Evolutionary conservation across 1,284 basidiomycete species (phyloP), one percentile per base, ranked within the genome.

Genomic region (Trichosporon faecale): DNA sequence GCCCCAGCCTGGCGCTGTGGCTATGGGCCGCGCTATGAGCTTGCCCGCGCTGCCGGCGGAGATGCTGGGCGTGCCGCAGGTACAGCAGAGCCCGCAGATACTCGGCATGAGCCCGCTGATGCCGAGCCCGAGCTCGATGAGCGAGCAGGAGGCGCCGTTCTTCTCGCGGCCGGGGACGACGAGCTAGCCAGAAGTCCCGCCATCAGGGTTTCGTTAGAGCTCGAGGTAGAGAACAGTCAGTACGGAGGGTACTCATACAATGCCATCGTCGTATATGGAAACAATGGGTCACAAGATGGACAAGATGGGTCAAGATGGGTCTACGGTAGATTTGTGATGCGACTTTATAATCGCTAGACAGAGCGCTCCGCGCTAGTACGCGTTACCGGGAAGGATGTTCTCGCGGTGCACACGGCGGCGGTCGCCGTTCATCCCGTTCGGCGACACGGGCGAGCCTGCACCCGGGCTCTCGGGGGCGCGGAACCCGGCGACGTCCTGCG

Each of bases 401-500:
- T 31, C 29, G 27, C 27, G 27, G 27, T n/a, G 29, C 3, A 18
- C 31, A 2, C 57, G 57, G 16, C 27, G 27, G 27, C 55, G 25
- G 16, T 29, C 25, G 27, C 27, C 23, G 14, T 12, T 27, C 27
- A 2, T 23, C 14, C 55, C 55, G 6, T 31, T n/a, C 11, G 16
- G 21, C 21, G 49, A 52, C 7, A 52, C 44, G 44, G 44, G 44
- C 18, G 44, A 46, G 44, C 18, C 21, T 3, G 49, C 49, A 18
- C 40, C 18, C 8, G 49, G n/a, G 16, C 16, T n/a, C 25, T 31
- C 25, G 55, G 57, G 57, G 7, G 57, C 57, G 3, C 29, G 57
- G 57, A 61, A 61, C 16, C 57, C 57, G 27, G 27, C 27, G 16
- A 61, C 57, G 57, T 61, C 57, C 27, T 61, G 27, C 27, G 57